Conservation (phyloP, 345 rosid genomes). For the Geranium brycei region DNA sequence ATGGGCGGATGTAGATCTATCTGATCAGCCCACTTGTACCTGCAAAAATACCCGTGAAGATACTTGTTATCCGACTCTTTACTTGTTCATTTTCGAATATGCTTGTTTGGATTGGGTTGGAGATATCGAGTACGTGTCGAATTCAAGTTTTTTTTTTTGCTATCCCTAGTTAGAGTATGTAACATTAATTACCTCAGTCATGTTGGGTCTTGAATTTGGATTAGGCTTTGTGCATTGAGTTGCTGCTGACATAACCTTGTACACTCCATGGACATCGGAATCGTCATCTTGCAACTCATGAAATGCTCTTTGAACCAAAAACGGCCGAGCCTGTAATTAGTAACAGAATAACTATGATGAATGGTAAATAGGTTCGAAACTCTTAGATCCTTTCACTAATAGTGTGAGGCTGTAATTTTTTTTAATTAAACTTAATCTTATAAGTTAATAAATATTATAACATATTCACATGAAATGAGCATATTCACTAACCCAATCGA, state of each 20-base stretch:
- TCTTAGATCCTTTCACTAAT: not conserved
- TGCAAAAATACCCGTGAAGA: too few species aligned
- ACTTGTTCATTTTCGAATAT: too few species aligned
- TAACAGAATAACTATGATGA: too few species aligned
- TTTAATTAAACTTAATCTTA: too few species aligned
- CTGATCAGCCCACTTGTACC: too few species aligned
- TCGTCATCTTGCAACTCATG: slow-evolving; percentile 23
- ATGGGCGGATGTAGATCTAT: too few species aligned
- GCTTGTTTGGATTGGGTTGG: too few species aligned
- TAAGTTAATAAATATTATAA: too few species aligned
- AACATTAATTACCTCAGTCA: slow-evolving; percentile 15
- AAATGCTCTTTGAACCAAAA: slow-evolving; percentile 25
- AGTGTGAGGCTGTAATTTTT: not conserved
- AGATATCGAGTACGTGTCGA: too few species aligned
- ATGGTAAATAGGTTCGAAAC: not conserved
- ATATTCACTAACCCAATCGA: slow-evolving; percentile 24
- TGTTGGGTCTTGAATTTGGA: slow-evolving; percentile 18
- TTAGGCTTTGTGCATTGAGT: slow-evolving; percentile 19
- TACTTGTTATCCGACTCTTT: too few species aligned
- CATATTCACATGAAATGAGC: not conserved
- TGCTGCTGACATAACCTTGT: slow-evolving; percentile 31
- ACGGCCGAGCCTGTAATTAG: slow-evolving; percentile 24
- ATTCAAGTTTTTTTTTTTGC: not conserved
- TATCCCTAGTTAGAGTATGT: too few species aligned
- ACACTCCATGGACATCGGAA: slow-evolving; percentile 26